These are phyloP conservation scores for Yamadazyma kitorensis DNA, from an alignment of 805 yeast genomes.

Conservation along the genomic window DNA sequence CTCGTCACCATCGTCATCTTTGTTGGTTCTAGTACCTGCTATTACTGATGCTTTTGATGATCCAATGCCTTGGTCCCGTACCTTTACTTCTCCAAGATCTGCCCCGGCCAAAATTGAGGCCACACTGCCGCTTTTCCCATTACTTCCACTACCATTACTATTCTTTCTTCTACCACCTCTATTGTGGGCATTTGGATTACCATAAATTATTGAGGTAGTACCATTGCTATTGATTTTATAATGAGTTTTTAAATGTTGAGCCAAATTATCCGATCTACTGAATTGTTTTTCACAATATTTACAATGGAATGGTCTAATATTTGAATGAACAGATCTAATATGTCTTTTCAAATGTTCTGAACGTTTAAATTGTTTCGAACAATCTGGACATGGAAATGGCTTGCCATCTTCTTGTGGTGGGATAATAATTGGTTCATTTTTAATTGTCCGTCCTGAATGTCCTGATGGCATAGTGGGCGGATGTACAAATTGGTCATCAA, in stretches of 20 bases:
- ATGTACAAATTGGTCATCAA: no score
- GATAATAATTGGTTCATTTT: slow-evolving; percentile 9
- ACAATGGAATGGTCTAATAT: slow-evolving; percentile 44
- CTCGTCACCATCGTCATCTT: no score
- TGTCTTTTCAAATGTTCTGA: slow-evolving; percentile 44
- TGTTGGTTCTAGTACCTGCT: no score
- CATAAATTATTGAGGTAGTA: slow-evolving; percentile 25
- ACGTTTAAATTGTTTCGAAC: slow-evolving; percentile 41
- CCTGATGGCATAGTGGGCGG: no score
- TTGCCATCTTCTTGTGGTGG: slow-evolving; percentile 17
- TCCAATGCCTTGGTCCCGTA: no score
- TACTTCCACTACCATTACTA: background rate
- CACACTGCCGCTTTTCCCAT: no score
- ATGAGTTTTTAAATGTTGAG: slow-evolving; percentile 45
- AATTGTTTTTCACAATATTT: slow-evolving; percentile 45
- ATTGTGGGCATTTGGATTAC: slow-evolving; percentile 20
- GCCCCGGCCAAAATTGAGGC: no score
- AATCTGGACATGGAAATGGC: slow-evolving; percentile 41
- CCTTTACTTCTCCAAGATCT: no score
- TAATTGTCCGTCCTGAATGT: slow-evolving; percentile 7
- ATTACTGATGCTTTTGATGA: no score
- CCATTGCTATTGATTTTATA: slow-evolving; percentile 32
- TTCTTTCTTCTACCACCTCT: slow-evolving; percentile 39
- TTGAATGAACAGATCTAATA: slow-evolving; percentile 42
- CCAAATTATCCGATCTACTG: slow-evolving; percentile 40